phyloP scores from a whole-genome alignment of 1,284 basidiomycete species.

The Cutaneotrichosporon arboriforme region DNA sequence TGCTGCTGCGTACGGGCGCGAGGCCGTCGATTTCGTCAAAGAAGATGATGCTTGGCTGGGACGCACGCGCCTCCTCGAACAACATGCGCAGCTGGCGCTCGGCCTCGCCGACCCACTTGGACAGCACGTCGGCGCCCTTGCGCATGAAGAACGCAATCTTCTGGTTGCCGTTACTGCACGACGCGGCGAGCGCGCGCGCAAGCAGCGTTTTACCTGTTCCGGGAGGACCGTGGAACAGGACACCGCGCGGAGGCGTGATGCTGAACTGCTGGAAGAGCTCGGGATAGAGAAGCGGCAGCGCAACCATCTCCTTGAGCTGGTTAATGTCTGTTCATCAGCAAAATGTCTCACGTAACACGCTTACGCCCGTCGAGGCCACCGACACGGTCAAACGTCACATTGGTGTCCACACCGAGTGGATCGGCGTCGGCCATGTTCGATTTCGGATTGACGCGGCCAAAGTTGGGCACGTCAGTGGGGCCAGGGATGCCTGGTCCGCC shows the following conservation, averaged over 20 bases:
- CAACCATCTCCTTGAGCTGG: constrained; percentile 97
- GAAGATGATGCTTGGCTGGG: constrained; percentile 96
- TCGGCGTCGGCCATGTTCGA: constrained; percentile 89
- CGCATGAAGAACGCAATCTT: constrained; percentile 99
- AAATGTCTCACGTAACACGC: constrained; percentile 44
- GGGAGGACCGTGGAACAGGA: constrained; percentile 93
- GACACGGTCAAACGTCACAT: constrained; percentile 95
- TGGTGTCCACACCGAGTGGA: constrained; percentile 87
- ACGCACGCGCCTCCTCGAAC: constrained; percentile 90
- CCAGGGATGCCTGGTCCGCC: constrained; percentile 70
- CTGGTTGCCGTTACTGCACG: constrained; percentile 80
- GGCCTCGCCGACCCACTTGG: constrained; percentile 99
- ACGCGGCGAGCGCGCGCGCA: constrained; percentile 89
- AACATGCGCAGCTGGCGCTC: constrained; percentile 91
- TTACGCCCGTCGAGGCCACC: constrained; percentile 81
- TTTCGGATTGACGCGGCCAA: constrained; percentile 46
- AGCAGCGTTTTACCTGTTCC: constrained; percentile 85
- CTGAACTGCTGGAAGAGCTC: constrained; percentile 95
- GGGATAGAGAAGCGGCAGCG: constrained; percentile 90
- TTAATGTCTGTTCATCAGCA: constrained; percentile 60
- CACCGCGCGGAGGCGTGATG: constrained; percentile 91
- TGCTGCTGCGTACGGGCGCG: constrained; percentile 93
- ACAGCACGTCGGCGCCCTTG: constrained; percentile 95
- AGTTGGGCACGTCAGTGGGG: constrained; percentile 48
- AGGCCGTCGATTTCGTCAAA: constrained; percentile 99